phyloP scores from a whole-genome alignment of 331 rosid genomes.

The Cydonia oblonga region DNA sequence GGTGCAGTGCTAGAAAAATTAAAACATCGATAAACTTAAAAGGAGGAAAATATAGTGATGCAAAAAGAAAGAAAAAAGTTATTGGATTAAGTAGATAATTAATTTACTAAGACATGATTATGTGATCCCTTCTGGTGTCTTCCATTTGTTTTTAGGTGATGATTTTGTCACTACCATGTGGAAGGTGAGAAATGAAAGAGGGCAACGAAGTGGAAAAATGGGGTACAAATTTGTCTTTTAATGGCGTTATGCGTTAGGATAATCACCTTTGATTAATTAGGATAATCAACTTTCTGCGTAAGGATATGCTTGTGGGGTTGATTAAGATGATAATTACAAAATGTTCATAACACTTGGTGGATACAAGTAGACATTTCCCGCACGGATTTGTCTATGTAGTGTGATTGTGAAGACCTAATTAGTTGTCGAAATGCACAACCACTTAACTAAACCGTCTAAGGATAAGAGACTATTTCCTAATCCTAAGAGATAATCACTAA shows the following conservation, averaged over 20 bases:
- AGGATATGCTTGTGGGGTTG: neutral
- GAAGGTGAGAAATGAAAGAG: neutral
- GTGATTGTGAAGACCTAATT: neutral
- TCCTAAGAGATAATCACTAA: neutral
- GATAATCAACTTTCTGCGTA: neutral
- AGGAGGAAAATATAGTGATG: too few species aligned
- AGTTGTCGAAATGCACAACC: neutral
- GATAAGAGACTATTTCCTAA: neutral
- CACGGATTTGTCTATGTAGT: neutral
- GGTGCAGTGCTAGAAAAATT: too few species aligned
- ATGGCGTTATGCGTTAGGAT: neutral
- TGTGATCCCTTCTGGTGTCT: neutral
- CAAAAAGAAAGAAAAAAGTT: too few species aligned
- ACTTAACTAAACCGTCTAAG: neutral
- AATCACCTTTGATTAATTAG: neutral
- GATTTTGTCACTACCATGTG: neutral
- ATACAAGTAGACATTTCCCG: neutral
- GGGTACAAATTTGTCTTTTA: neutral
- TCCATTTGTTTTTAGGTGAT: neutral
- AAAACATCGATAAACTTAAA: too few species aligned
- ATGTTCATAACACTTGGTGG: neutral
- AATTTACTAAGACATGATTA: neutral
- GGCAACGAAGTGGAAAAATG: neutral
- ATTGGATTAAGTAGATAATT: too few species aligned
- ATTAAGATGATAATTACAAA: neutral